Evolutionary conservation across 2,329 filamentous ascomycete genomes (phyloP).

Genomic region (Dactylonectria estremocensis): DNA sequence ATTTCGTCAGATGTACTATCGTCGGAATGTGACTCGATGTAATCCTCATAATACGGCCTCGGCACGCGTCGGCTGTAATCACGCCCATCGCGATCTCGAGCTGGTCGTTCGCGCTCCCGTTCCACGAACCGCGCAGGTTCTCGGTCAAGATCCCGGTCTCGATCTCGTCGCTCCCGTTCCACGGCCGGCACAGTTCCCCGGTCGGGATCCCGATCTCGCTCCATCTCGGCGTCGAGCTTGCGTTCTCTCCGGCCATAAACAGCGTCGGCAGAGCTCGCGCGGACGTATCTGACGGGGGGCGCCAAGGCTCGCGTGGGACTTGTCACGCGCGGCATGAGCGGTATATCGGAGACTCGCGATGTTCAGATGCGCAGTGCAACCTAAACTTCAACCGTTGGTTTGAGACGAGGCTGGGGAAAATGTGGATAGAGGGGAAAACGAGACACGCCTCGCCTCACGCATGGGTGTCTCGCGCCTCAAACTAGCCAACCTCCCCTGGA

Average conservation of each 20-base stretch:
- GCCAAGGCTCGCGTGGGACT: background rate
- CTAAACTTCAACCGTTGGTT: background rate
- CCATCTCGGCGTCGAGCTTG: background rate
- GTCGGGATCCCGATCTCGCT: background rate
- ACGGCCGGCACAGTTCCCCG: too few relatives aligned
- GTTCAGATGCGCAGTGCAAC: background rate
- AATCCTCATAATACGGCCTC: background rate
- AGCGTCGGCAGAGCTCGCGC: background rate
- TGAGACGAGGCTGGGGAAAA: background rate
- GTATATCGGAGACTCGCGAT: background rate
- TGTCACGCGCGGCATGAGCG: background rate
- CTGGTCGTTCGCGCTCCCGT: background rate
- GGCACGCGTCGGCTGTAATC: too few relatives aligned
- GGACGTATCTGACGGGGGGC: background rate
- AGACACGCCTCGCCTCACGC: background rate
- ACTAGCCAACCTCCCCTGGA: background rate
- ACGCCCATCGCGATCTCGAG: background rate
- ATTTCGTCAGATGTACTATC: background rate
- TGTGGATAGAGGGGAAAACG: background rate
- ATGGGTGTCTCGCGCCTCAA: background rate
- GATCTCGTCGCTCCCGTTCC: background rate
- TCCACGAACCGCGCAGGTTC: background rate
- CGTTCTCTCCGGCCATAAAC: background rate
- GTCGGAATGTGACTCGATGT: background rate
- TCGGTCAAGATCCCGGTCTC: background rate